Conservation (phyloP, 2,329 filamentous ascomycete genomes). For the Triangularia setosa region DNA sequence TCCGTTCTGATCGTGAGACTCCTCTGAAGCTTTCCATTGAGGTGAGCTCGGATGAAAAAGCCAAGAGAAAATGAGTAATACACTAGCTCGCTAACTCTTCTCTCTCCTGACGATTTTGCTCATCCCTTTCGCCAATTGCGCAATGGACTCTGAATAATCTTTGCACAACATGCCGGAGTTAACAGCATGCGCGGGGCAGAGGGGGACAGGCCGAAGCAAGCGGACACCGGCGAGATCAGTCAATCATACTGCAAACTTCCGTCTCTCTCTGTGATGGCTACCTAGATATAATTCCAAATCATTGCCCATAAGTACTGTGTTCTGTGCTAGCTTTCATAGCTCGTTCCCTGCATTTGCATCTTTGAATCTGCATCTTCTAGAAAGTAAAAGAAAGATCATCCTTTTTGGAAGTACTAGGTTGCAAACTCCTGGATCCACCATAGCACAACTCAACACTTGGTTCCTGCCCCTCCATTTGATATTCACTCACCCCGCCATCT, state of each 20-base stretch:
- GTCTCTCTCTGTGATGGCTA: neutral
- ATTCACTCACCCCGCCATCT: neutral
- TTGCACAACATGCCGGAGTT: neutral
- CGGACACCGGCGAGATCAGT: neutral
- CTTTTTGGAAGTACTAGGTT: neutral
- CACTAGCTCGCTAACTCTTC: neutral
- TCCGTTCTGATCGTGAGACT: neutral
- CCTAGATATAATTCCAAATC: neutral
- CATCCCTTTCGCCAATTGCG: slow-evolving; percentile 14
- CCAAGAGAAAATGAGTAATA: no score
- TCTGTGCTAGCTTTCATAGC: neutral
- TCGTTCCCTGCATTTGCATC: neutral
- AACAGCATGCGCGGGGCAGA: neutral
- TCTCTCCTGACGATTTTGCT: neutral
- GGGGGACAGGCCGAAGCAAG: neutral
- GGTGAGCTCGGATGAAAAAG: no score
- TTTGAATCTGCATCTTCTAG: neutral
- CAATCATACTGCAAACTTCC: neutral
- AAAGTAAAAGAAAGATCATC: neutral
- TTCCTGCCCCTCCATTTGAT: slow-evolving; percentile 1
- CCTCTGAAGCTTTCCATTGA: no score
- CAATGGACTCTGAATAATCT: neutral
- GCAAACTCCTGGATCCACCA: neutral
- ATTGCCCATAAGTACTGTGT: neutral
- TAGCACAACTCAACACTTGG: neutral